Evolutionary conservation across 2,329 filamentous ascomycete genomes (phyloP).

Genomic region (Fusarium acutatum): DNA sequence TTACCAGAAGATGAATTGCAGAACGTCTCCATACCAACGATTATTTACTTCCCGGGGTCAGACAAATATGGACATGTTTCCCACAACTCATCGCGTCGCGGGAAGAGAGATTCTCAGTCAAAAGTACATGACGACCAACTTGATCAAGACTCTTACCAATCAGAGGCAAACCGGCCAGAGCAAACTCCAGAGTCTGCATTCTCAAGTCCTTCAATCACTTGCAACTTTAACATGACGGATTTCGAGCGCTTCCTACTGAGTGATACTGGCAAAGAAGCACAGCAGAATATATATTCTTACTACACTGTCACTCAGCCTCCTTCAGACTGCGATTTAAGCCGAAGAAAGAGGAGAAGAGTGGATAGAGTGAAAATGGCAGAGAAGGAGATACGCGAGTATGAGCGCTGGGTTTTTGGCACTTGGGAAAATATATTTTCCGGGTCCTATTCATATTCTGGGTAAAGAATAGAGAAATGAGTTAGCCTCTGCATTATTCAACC

Average conservation of each 20-base stretch:
- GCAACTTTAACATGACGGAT: background rate
- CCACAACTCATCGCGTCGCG: accelerated
- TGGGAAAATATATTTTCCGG: background rate
- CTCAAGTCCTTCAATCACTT: background rate
- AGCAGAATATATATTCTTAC: background rate
- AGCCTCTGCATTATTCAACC: accelerated
- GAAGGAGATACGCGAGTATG: background rate
- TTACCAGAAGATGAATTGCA: background rate
- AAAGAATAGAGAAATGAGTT: accelerated
- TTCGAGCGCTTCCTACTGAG: background rate
- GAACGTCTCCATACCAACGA: accelerated
- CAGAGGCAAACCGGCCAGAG: accelerated
- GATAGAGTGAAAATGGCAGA: background rate
- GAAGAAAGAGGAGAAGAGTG: background rate
- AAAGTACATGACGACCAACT: accelerated
- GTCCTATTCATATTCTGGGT: background rate
- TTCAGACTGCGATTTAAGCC: accelerated
- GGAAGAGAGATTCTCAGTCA: background rate
- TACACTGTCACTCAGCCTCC: accelerated
- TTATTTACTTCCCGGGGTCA: background rate
- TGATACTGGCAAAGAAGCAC: accelerated
- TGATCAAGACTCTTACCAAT: background rate
- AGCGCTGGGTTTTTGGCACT: background rate
- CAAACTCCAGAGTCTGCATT: accelerated
- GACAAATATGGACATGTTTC: accelerated